Base-by-base conservation (phyloP, 257 asterid genomes). In the Coffea canephora region DNA sequence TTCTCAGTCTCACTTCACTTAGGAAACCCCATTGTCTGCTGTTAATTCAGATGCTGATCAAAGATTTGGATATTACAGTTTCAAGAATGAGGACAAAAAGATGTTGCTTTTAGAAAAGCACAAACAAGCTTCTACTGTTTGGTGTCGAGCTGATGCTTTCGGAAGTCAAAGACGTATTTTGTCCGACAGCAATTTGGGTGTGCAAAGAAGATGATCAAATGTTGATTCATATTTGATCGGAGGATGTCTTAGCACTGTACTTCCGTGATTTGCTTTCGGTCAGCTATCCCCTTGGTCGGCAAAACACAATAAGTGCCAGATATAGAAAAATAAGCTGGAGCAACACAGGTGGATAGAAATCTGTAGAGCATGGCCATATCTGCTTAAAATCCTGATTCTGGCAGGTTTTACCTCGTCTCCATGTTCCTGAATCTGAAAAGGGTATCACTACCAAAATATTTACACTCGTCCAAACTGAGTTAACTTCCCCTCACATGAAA, bases 401-500 rank as follows among this genome's bases (percentile, higher is more conserved):
- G 31, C 46, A 72, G 72, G 52, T 55, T 74, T 3, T 21, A 8
- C 68, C 5, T 0, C 21, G 62, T 21, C 18, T 39, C 15, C 50
- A 45, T 62, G 67, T 49, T 73, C 23, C 27, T 65, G 23, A 49
- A 18, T 2, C 31, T 9, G 16, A n/a, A 59, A 34, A 9, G 34
- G 45, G 2, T 73, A 73, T 71, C 69, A 49, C 45, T 16, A 79
- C 31, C 14, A 7, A 48, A 31, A 19, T 59, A 49, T n/a, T 48
- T 54, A 12, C 25, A 48, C n/a, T 73, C 15, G 59, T 41, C 25
- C 52, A 16, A 10, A 19, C 65, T 52, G 71, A 18, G 34, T 41
- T 50, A 31, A 27, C 65, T 45, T 57, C 36, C 49, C 31, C 62
- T 52, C 77, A 68, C 54, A 81, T 75, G 83, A 68, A 74, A 25